Evolutionary conservation across 2,329 filamentous ascomycete species (phyloP), one percentile per base, ranked within the genome.

Genomic region (Aspergillus aculeatinus): DNA sequence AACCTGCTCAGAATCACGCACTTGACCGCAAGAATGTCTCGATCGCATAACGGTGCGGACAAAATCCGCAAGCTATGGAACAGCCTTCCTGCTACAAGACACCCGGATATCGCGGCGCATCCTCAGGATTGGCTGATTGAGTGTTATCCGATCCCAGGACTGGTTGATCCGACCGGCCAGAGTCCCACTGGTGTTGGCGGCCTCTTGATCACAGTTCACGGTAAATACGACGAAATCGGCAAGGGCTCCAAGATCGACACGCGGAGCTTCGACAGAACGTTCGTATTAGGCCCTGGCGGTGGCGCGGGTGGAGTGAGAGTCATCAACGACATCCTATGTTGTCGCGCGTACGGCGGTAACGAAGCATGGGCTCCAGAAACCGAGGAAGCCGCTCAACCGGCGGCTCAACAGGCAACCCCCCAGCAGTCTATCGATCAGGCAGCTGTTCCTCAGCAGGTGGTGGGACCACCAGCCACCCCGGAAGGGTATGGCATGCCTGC

Each of bases 251-350:
- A 83, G 48, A 82, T 86, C 42, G 85, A 87, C 67, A 77, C 75
- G 11, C 87, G 92, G 61, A 92, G 89, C 73, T 96, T 96, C 75
- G 91, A 92, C 57, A 87, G 92, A 54, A 89, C 86, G 0, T 92
- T 96, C 71, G 80, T 93, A 47, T 82, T 96, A 19, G 91, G 91
- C 0, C 91, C 92, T 1, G 91, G 90, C 33, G 83, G 82, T 35
- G 85, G 86, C 0, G 82, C 86, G 5, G 80, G 82, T 50, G 85
- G 86, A 19, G 83, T 96, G 58, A 85, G 91, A 51, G 89, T 96
- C 42, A 82, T 93, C 65, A 93, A 86, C 72, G 92, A 96, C 74
- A 86, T 92, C 78, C 81, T 96, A 44, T 87, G 86, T 14, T 78
- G 96, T 53, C 85, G 90, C 65, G 85, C 87, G 5, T 92, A 87